phyloP scores from a whole-genome alignment of 352 stramenopile genomes.

The Globisporangium recalcitrans region DNA sequence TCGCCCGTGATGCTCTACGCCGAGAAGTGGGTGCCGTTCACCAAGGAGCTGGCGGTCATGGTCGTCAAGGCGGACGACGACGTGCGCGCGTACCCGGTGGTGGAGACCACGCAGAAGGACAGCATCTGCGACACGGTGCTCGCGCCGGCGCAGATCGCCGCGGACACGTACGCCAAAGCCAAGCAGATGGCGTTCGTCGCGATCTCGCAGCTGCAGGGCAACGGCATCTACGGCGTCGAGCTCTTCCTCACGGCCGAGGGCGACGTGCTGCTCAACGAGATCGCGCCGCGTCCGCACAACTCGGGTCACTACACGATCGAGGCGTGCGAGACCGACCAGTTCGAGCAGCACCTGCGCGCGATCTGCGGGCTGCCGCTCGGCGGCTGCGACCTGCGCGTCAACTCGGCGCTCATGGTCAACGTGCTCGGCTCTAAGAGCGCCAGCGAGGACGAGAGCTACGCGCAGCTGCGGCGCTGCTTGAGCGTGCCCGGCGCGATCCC shows the following conservation, averaged over 20 bases:
- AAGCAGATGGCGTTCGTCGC: slow-evolving; percentile 55
- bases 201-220: slow-evolving; percentile 77
- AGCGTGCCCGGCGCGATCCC: slow-evolving; percentile 82
- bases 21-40: slow-evolving; percentile 97
- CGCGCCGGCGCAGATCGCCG: slow-evolving; percentile 76
- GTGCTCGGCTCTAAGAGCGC: slow-evolving; percentile 64
- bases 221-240: slow-evolving; percentile 96
- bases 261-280: slow-evolving; percentile 95
- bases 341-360: slow-evolving; percentile 97
- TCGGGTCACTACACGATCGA: slow-evolving; percentile 99
- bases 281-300: slow-evolving; percentile 97
- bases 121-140: slow-evolving; percentile 97
- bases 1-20: slow-evolving; percentile 75
- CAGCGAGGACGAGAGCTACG: slow-evolving; percentile 83
- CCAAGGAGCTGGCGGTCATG: slow-evolving; percentile 96
- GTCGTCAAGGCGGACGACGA: slow-evolving; percentile 85
- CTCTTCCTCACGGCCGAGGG: slow-evolving; percentile 91
- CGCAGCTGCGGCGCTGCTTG: slow-evolving; percentile 54
- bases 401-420: slow-evolving; percentile 90
- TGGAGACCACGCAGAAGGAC: slow-evolving; percentile 96
- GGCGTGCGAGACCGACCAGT: slow-evolving; percentile 96
- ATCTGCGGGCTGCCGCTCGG: slow-evolving; percentile 93
- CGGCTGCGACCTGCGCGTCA: slow-evolving; percentile 88
- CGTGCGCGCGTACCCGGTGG: slow-evolving; percentile 91
- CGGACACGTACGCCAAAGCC: slow-evolving; percentile 35